These are phyloP conservation scores for Abelmoschus esculentus DNA, from an alignment of 345 rosid species.

Conservation along the genomic window DNA sequence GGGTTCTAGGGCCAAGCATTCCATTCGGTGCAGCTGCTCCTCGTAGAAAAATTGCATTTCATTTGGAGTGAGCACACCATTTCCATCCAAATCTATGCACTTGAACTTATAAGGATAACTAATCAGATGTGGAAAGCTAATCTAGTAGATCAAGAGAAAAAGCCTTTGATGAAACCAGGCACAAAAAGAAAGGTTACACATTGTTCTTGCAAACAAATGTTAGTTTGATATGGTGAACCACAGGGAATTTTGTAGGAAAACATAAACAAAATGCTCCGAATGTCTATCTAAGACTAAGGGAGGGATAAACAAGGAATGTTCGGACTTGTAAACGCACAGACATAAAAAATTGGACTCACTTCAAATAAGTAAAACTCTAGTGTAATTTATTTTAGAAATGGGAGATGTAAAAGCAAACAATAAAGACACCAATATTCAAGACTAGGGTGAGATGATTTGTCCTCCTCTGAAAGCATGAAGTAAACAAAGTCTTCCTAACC, in stretches of 20 bases:
- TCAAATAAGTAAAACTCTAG: not conserved
- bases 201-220: not conserved
- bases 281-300: not conserved
- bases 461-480: slow-evolving; percentile 88
- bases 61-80: slow-evolving; percentile 69
- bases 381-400: not conserved
- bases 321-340: not conserved
- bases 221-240: not conserved
- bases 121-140: not conserved
- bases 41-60: slow-evolving; percentile 85
- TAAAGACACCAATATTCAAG: slow-evolving; percentile 70
- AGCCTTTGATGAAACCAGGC: not conserved
- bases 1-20: slow-evolving; percentile 71
- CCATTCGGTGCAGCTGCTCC: slow-evolving; percentile 87
- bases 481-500: slow-evolving; percentile 92
- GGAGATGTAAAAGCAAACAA: not conserved
- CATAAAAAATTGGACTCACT: not conserved
- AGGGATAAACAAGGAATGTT: not conserved
- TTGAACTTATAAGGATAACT: slow-evolving; percentile 55
- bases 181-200: not conserved
- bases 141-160: not conserved
- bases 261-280: not conserved
- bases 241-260: not conserved
- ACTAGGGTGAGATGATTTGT: slow-evolving; percentile 80
- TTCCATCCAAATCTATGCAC: slow-evolving; percentile 83